These are phyloP conservation scores for Stagonosporopsis rhizophila DNA, from an alignment of 2,329 filamentous ascomycete genomes.

Conservation along the genomic window DNA sequence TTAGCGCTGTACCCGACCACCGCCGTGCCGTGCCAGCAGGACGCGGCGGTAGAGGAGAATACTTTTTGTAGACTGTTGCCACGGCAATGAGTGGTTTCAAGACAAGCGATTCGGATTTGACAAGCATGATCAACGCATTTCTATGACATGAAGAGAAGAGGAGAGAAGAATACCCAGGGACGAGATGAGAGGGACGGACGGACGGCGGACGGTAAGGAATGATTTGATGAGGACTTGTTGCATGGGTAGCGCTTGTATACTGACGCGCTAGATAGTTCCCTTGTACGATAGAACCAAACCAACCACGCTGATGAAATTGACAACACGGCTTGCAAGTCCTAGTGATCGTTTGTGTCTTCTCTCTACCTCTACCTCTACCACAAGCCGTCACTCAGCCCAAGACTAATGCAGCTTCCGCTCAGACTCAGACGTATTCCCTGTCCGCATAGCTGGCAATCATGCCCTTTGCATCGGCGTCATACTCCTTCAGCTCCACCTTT, in stretches of 20 bases:
- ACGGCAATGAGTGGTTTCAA: not conserved
- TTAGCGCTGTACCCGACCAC: constrained; percentile 86
- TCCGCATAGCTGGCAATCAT: constrained; percentile 60
- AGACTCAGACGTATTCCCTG: constrained; percentile 47
- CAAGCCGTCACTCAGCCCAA: not conserved
- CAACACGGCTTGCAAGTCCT: not conserved
- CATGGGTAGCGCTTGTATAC: constrained; percentile 6
- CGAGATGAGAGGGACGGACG: not conserved
- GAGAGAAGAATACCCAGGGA: constrained; percentile 26
- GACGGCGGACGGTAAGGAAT: not conserved
- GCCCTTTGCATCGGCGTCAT: constrained; percentile 79
- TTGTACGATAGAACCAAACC: constrained; percentile 14
- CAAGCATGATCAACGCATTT: constrained; percentile 14
- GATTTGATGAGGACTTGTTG: not conserved
- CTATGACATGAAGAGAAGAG: constrained; percentile 21
- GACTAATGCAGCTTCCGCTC: not conserved
- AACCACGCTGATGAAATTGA: not conserved
- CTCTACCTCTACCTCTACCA: too few species aligned
- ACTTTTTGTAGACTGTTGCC: constrained; percentile 54
- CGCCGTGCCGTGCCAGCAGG: constrained; percentile 79
- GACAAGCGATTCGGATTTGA: constrained; percentile 1
- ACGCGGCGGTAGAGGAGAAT: constrained; percentile 57
- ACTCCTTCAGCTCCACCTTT: constrained; percentile 76
- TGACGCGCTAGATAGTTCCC: constrained; percentile 5
- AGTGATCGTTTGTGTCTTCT: not conserved